Base-by-base conservation (phyloP, 2,329 filamentous ascomycete genomes). In the Atkinsonella texensis region DNA sequence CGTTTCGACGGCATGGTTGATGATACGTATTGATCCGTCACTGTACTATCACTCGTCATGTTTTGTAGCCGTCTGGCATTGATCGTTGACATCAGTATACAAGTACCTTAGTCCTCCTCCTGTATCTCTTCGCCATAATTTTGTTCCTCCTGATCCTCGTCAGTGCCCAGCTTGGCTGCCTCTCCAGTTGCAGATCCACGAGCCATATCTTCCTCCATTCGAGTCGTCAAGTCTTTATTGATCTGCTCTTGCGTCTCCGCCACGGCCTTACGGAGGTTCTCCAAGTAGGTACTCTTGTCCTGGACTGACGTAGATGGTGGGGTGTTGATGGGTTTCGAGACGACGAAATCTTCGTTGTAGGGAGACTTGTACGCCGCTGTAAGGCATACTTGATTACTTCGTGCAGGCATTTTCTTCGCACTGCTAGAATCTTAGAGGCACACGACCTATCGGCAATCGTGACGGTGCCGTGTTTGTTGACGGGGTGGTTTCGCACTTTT, bases 121-220 rank as follows among this genome's bases (percentile, higher is more conserved):
- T 84, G 81, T 12, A 83, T 79, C 65, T 95, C 89, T 66, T 95
- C 89, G 46, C 89, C 89, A 63, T 95, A 95, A 63, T 89, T 85
- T 60, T 87, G 80, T 62, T 89, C 86, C 62, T 83, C 81, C 55
- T 77, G 75, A 11, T 66, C 72, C 54, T 83, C 79, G 54, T 80
- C 75, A 10, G 72, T 60, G 53, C 61, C 47, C 53, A 61, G 54
- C 38, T 45, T 56, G 20, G 52, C 60, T 2, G 46, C 18, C 17
- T 9, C 39, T 28, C 15, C 46, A 0, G 51, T 38, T 0, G 66
- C 65, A 1, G 67, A 68, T 15, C 73, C 74, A 13, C 70, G 68
- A 9, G 68, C 69, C 62, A 83, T 85, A 63, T 89, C 85, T 55
- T 85, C 75, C 39, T 84, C 84, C 87, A 90, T 90, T 52, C 83